Conservation (phyloP, 345 rosid genomes). For the Populus alba region DNA sequence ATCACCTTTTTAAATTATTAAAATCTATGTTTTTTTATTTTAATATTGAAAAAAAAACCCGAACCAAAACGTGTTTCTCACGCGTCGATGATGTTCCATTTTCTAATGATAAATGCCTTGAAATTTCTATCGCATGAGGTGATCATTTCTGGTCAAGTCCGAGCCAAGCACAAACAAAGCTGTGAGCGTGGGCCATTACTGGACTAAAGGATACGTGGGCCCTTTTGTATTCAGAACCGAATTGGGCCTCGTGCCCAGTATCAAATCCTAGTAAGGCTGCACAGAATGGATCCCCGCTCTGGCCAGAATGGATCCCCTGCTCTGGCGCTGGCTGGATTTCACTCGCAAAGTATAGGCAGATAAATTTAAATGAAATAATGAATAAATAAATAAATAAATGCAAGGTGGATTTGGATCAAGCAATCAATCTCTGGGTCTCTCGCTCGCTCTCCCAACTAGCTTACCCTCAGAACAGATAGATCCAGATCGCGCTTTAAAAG, state of each 20-base stretch:
- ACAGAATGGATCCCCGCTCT: neutral
- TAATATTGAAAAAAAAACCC: too few species aligned
- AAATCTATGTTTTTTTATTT: too few species aligned
- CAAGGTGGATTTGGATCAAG: too few species aligned
- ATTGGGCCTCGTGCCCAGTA: neutral
- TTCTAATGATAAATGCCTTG: too few species aligned
- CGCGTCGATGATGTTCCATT: too few species aligned
- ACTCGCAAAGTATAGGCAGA: neutral
- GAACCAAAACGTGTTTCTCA: too few species aligned
- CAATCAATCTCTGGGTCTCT: neutral
- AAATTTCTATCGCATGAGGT: too few species aligned
- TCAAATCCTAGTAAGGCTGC: neutral
- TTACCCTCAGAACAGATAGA: neutral
- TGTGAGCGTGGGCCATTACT: neutral
- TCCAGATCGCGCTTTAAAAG: slow-evolving; percentile 6
- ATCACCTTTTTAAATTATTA: too few species aligned
- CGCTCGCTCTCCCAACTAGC: neutral
- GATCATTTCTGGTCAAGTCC: too few species aligned
- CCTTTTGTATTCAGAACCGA: neutral
- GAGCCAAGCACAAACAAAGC: neutral
- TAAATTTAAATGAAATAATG: neutral
- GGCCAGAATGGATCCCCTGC: neutral
- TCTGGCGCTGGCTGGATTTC: neutral
- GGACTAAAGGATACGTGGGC: neutral
- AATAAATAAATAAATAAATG: neutral